phyloP scores from a whole-genome alignment of 2,329 filamentous ascomycete genomes.

The Ceratocystis cubensis region DNA sequence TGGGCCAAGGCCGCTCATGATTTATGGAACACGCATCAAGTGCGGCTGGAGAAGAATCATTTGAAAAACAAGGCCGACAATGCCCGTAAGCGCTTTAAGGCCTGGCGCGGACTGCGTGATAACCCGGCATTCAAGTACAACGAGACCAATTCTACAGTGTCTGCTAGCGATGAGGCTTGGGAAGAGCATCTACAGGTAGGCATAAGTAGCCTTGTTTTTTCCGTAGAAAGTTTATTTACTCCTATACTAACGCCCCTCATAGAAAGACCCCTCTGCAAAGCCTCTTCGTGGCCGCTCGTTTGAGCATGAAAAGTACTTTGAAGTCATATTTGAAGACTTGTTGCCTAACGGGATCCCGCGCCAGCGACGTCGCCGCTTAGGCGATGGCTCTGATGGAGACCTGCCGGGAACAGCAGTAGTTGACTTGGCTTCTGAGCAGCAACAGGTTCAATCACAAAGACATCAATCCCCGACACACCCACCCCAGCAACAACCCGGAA shows the following conservation, averaged over 20 bases:
- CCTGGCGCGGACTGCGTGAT: conserved; percentile 47
- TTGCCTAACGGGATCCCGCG: conserved; percentile 26
- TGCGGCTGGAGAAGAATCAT: conserved; percentile 47
- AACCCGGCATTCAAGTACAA: conserved; percentile 46
- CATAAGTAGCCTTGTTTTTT: conserved; percentile 11
- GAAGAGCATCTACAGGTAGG: conserved; percentile 44
- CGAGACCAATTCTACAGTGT: conserved; percentile 37
- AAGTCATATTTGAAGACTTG: conserved; percentile 48
- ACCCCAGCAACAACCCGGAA: neutral
- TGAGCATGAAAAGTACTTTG: conserved; percentile 49
- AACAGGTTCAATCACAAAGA: neutral
- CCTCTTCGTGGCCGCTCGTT: conserved; percentile 45
- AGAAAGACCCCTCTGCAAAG: conserved; percentile 47
- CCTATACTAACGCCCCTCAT: conserved; percentile 11
- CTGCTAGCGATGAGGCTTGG: conserved; percentile 46
- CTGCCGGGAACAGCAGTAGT: conserved; percentile 3
- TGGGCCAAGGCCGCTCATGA: conserved; percentile 46
- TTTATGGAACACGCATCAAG: conserved; percentile 42
- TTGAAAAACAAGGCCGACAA: conserved; percentile 54
- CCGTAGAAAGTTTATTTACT: neutral
- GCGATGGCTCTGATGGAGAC: conserved; percentile 2
- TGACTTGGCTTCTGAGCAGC: neutral
- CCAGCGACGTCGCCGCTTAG: conserved; percentile 6
- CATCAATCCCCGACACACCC: conserved; percentile 24
- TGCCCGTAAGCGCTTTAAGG: conserved; percentile 48